Conservation (phyloP, 1,284 basidiomycete species). For the Pseudomicrostroma phylloplanum region DNA sequence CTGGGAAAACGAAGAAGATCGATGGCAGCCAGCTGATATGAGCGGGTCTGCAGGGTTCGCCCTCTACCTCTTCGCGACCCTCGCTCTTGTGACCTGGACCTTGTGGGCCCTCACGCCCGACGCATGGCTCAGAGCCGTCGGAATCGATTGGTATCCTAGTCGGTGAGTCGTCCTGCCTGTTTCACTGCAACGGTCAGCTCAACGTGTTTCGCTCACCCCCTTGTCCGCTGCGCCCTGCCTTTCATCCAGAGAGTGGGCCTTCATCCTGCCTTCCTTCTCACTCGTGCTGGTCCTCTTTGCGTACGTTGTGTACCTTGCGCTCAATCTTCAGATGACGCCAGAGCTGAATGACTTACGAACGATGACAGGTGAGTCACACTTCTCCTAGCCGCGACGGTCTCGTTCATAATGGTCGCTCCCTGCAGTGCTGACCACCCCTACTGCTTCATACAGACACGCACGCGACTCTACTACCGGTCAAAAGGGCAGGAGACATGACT, state of each 20-base stretch:
- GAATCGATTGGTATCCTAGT: slow-evolving; percentile 39
- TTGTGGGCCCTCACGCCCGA: slow-evolving; percentile 33
- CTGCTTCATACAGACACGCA: neutral
- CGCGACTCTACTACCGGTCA: neutral
- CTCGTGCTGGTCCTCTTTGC: slow-evolving; percentile 28
- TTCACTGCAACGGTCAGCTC: neutral
- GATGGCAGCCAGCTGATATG: neutral
- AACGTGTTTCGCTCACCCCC: slow-evolving; percentile 1
- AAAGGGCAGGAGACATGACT: neutral
- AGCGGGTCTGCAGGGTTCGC: slow-evolving; percentile 25
- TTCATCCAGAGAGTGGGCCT: slow-evolving; percentile 32
- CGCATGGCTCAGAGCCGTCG: slow-evolving; percentile 18
- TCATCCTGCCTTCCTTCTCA: slow-evolving; percentile 32
- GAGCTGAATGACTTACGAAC: slow-evolving; percentile 22
- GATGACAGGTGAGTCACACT: slow-evolving; percentile 21
- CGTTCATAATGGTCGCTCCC: neutral
- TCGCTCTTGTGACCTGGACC: slow-evolving; percentile 29
- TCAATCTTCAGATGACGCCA: slow-evolving; percentile 25
- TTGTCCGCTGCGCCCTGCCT: slow-evolving; percentile 3
- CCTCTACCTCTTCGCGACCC: slow-evolving; percentile 34
- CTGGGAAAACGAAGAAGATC: neutral
- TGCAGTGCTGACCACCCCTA: neutral
- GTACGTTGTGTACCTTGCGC: slow-evolving; percentile 29
- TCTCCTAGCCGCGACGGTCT: slow-evolving; percentile 4
- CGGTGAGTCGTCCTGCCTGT: slow-evolving; percentile 12